Base-by-base conservation (phyloP, 805 yeast species). In the Cyberlindnera mississippiensis region DNA sequence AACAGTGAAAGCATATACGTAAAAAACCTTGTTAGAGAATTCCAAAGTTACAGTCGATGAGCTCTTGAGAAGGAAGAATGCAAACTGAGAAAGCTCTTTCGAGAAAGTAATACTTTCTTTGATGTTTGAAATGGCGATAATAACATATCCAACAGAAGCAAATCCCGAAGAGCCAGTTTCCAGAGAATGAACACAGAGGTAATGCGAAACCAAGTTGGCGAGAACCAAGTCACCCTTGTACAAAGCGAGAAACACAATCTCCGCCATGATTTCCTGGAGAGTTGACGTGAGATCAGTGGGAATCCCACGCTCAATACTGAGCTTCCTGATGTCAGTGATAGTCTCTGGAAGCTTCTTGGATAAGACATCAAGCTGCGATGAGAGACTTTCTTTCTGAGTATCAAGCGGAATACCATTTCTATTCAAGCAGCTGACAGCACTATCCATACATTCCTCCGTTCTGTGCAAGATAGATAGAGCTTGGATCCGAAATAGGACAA, bases 221-320 rank as follows among this genome's bases (percentile, higher is more conserved):
- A 72, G 55, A 14, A 51, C 44, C 2, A 54, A 37, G 24, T 60
- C 54, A 1, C 59, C 59, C 6, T 58, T 37, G 8, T 57, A 45
- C 33, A 65, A 56, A 1, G 67, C 53, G 0, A 71, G 67, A 11
- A 62, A 50, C 4, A 72, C 52, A 22, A 74, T 42, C 24, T 67
- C 71, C 34, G 65, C 50, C 13, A 73, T 59, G 19, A 74, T 55
- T 41, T 72, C 73, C 24, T 68, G 72, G 2, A 66, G 57, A 18
- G 71, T 50, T 4, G 56, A 35, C 2, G 60, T 50, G 8, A 54
- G 50, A 6, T 61, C 60, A 32, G 65, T 59, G 4, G 61, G 56
- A 7, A 61, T 51, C 2, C 42, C 48, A 10, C 41, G 39, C 1
- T 36, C 70, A 72, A 6, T 60, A 49, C 6, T 65, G 53, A 18